These are phyloP conservation scores for Epichloe aotearoae DNA, from an alignment of 2,329 filamentous ascomycete species.

Conservation along the genomic window DNA sequence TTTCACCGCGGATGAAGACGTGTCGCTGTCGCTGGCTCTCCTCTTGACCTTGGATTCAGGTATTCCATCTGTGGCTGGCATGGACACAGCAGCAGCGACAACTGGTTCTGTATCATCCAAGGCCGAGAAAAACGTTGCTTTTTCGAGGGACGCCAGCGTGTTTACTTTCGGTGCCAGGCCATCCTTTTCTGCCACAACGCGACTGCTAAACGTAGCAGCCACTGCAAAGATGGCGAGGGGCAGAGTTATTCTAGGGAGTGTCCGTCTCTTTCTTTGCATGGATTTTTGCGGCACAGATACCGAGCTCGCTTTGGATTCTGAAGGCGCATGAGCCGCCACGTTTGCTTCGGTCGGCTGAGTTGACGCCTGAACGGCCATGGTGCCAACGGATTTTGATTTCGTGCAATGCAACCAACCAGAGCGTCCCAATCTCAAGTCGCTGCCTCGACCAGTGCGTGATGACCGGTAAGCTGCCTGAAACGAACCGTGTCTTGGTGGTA, in stretches of 20 bases:
- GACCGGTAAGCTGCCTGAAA: neutral
- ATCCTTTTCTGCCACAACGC: neutral
- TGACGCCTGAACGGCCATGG: neutral
- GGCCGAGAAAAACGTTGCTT: neutral
- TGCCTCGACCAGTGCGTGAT: neutral
- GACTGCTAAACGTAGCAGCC: neutral
- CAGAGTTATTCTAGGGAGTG: neutral
- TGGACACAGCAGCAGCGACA: neutral
- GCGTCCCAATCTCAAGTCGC: neutral
- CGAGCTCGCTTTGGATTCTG: neutral
- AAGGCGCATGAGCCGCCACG: neutral
- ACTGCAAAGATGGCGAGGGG: slow-evolving; percentile 1
- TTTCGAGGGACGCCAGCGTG: neutral
- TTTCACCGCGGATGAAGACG: too few species aligned
- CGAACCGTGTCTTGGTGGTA: neutral
- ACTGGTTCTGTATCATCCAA: neutral
- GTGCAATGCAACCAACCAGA: neutral
- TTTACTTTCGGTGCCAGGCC: neutral
- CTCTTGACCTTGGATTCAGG: neutral
- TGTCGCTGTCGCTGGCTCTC: neutral
- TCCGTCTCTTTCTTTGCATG: neutral
- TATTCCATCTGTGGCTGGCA: neutral
- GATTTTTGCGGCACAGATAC: neutral
- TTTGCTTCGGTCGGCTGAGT: neutral
- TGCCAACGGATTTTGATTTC: neutral